These are phyloP conservation scores for Phytophthora citricola DNA, from an alignment of 352 stramenopile genomes.

Conservation along the genomic window DNA sequence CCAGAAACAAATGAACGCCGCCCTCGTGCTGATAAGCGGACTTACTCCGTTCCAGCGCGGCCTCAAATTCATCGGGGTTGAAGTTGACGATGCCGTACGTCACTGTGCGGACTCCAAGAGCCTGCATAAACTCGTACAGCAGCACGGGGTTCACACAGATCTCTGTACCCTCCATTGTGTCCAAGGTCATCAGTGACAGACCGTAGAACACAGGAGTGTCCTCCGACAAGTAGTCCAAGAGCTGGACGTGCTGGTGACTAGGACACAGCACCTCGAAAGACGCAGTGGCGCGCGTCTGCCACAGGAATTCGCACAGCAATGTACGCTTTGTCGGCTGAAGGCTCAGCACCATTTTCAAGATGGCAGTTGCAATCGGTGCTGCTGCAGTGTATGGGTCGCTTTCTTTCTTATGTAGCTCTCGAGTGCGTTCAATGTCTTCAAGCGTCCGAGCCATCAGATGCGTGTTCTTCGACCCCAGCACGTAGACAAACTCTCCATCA, in stretches of 20 bases:
- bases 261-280: conserved; percentile 84
- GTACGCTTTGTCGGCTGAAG: conserved; percentile 46
- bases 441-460: conserved; percentile 61
- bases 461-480: conserved; percentile 85
- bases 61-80: conserved; percentile 39
- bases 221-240: conserved; percentile 66
- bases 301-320: conserved; percentile 78
- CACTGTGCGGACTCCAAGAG: conserved; percentile 68
- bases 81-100: conserved; percentile 59
- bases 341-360: conserved; percentile 44
- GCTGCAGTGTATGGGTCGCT: conserved; percentile 64
- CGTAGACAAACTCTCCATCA: conserved; percentile 73
- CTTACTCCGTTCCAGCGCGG: conserved; percentile 52
- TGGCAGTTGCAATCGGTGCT: conserved; percentile 52
- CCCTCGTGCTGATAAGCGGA: conserved; percentile 72
- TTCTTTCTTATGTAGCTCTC: conserved; percentile 17
- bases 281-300: conserved; percentile 74
- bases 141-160: conserved; percentile 84
- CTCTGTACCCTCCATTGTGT: conserved; percentile 47
- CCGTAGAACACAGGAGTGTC: conserved; percentile 87
- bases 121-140: conserved; percentile 61
- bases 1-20: conserved; percentile 76
- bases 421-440: conserved; percentile 56
- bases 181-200: conserved; percentile 60
- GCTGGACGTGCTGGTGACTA: conserved; percentile 79